Percentiles rank a stretch among this genome's conserved stretches.
phyloP scores from a whole-genome alignment of 2,329 filamentous ascomycete species.

The Calonectria honghensis region DNA sequence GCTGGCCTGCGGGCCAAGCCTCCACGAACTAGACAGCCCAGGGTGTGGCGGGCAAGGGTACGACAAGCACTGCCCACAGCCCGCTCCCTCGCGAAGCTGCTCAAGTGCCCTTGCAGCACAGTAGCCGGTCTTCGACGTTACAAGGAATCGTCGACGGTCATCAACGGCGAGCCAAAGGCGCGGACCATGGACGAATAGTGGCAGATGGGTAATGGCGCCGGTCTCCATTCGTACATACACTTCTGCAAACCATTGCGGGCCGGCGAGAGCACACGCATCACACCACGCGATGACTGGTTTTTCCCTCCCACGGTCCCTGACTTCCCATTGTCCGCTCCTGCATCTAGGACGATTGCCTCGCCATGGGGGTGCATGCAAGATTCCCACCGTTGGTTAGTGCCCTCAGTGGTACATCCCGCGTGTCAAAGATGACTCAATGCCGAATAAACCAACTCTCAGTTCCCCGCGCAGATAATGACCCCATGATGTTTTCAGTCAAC shows the following conservation, averaged over 20 bases:
- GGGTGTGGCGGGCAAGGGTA: conserved; percentile 14
- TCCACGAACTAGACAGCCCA: conserved; percentile 44
- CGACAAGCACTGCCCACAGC: conserved; percentile 45
- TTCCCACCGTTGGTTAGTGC: conserved; percentile 2
- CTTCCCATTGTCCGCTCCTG: conserved; percentile 30
- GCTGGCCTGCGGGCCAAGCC: conserved; percentile 47
- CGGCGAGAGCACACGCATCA: conserved; percentile 46
- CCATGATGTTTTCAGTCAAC: conserved; percentile 48
- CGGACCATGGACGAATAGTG: conserved; percentile 39
- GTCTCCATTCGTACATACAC: conserved; percentile 19
- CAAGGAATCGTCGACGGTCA: conserved; percentile 1
- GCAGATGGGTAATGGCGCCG: not conserved
- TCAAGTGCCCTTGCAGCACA: conserved; percentile 43
- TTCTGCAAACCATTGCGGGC: conserved; percentile 48
- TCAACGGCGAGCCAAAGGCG: conserved; percentile 26
- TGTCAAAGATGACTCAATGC: conserved; percentile 53
- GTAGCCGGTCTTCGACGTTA: conserved; percentile 8
- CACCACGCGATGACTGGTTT: conserved; percentile 21
- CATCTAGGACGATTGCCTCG: conserved; percentile 41
- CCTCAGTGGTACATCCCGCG: conserved; percentile 35
- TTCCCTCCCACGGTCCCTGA: conserved; percentile 25
- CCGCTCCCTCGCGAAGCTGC: not conserved
- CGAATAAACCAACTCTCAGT: conserved; percentile 38
- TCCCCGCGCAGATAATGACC: conserved; percentile 37
- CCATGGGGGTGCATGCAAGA: conserved; percentile 33